Evolutionary conservation across 129 eudicot genomes (phyloP).

Genomic region (sunflower (Helianthus annuus)): DNA sequence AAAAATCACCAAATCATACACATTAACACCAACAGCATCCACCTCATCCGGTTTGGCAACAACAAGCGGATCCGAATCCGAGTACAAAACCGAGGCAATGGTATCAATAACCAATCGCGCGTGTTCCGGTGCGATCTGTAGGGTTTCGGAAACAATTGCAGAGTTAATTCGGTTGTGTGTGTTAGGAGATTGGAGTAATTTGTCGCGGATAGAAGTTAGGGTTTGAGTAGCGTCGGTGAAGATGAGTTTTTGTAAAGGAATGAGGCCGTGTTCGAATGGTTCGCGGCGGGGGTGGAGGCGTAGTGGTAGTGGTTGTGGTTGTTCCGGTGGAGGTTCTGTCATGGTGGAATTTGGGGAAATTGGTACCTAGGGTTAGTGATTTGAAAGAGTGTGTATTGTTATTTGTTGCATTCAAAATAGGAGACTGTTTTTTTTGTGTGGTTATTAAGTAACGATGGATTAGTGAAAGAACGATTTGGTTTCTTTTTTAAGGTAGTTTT

Average conservation of each 20-base stretch:
- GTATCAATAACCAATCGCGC: constrained; percentile 74
- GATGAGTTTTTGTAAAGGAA: constrained; percentile 45
- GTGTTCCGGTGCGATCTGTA: constrained; percentile 69
- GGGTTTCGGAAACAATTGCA: constrained; percentile 35
- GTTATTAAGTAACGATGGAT: too few relatives aligned
- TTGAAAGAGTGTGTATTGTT: too few relatives aligned
- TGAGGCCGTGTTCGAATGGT: constrained; percentile 41
- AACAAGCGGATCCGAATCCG: constrained; percentile 65
- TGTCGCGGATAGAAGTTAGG: constrained; percentile 53
- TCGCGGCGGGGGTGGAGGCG: constrained; percentile 41
- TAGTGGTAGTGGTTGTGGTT: background rate
- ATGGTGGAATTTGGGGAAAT: too few relatives aligned
- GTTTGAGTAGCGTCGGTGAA: constrained; percentile 41
- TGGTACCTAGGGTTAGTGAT: too few relatives aligned
- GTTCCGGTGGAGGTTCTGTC: constrained; percentile 16
- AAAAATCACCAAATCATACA: constrained; percentile 77
- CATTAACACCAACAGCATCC: constrained; percentile 65
- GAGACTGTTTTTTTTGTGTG: too few relatives aligned
- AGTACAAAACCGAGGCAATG: constrained; percentile 53
- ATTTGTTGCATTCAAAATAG: too few relatives aligned
- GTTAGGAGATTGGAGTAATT: constrained; percentile 41
- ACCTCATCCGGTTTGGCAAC: constrained; percentile 52
- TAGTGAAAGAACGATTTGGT: too few relatives aligned
- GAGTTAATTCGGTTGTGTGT: constrained; percentile 42
- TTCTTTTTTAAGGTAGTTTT: too few relatives aligned